Base-by-base conservation (phyloP, 2,329 filamentous ascomycete genomes). In the Cladobotryum mycophilum region DNA sequence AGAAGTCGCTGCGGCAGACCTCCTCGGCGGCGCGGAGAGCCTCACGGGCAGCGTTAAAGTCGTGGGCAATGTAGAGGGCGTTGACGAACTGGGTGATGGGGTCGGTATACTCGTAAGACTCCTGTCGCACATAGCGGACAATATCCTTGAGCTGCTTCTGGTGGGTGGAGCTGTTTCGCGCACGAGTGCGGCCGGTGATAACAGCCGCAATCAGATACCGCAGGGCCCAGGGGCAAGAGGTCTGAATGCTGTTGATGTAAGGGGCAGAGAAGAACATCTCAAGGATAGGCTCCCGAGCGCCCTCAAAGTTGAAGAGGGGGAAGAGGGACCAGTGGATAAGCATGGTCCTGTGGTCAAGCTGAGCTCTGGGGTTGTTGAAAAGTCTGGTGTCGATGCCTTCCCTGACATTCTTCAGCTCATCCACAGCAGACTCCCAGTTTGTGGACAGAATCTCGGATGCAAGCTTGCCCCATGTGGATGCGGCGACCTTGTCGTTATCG, bases 171-270 rank as follows among this genome's bases (percentile, higher is more conserved):
- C 86, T 88, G 76, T 93, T 95, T 67, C 90, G 85, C 41, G 82
- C 71, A 58, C 89, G 86, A 67, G 78, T 84, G 54, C 89, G 88
- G 75, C 92, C 93, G 56, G 91, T 96, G 70, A 99, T 95, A 64
- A 99, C 92, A 59, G 92, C 88, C 45, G 90, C 91, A 54, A 90
- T 85, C 53, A 99, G 81, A 73, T 99, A 99, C 61, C 93, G 86
- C 63, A 99, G 80, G 57, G 96, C 84, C 93, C 93, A 99, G 6
- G 93, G 92, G 78, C 90, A 96, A 63, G 85, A 87, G 53, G 93
- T 96, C 80, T 99, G 93, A 70, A 99, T 96, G 63, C 92, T 97
- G 82, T 97, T 99, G 83, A 99, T 99, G 80, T 89, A 99, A 62
- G 89, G 82, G 58, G 91, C 88, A 57, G 88, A 95, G 82, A 99